Conservation (phyloP, 192 early-diverging fungal genomes). For the Geosiphon pyriformis region DNA sequence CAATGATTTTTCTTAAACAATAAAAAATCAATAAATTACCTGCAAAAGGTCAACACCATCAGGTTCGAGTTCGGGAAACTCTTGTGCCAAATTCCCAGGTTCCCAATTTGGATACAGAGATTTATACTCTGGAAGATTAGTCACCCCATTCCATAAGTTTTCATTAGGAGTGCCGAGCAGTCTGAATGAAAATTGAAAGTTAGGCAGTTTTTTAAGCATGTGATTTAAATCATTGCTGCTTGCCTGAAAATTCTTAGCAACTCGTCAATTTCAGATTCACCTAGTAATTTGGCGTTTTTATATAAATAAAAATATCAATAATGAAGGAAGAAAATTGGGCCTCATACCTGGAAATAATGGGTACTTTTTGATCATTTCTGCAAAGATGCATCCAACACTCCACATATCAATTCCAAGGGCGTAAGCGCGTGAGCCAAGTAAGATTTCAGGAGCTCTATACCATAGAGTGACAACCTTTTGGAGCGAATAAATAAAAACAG, state of each 20-base stretch:
- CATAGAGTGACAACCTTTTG: conserved; percentile 80
- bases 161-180: conserved; percentile 79
- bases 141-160: conserved; percentile 70
- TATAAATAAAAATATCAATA: no score
- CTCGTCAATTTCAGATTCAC: conserved; percentile 88
- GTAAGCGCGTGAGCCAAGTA: conserved; percentile 87
- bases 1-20: background rate
- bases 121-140: conserved; percentile 78
- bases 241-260: conserved; percentile 85
- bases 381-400: conserved; percentile 96
- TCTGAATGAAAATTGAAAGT: conserved; percentile 82
- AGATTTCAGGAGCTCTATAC: conserved; percentile 94
- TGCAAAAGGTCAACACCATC: conserved; percentile 69
- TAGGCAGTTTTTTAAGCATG: conserved; percentile 80
- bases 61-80: conserved; percentile 50
- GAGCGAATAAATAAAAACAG: no score
- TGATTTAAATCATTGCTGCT: conserved; percentile 14
- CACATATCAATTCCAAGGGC: conserved; percentile 96
- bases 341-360: conserved; percentile 81
- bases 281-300: conserved; percentile 14
- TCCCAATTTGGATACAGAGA: conserved; percentile 70
- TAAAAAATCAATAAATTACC: conserved; percentile 16
- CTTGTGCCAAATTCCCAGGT: conserved; percentile 38
- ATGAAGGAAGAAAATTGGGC: no score
- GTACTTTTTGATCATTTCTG: conserved; percentile 76